phyloP scores from a whole-genome alignment of 306 rosid species.

The Cucumis hystrix region DNA sequence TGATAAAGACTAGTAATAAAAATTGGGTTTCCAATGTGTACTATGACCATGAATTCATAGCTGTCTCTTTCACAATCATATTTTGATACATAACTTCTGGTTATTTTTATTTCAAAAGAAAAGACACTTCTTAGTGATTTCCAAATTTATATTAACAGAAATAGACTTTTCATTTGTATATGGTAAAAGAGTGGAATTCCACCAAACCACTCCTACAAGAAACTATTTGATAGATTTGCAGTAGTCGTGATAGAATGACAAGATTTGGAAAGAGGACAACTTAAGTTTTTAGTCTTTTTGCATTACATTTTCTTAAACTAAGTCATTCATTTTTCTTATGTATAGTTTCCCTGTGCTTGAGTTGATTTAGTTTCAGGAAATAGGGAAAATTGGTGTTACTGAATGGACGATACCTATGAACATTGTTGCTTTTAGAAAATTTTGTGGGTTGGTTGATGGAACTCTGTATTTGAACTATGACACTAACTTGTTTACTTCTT shows the following conservation, averaged over 20 bases:
- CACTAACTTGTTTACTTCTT: background rate
- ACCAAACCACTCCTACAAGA: background rate
- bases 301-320: background rate
- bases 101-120: background rate
- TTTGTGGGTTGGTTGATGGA: background rate
- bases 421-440: background rate
- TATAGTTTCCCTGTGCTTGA: background rate
- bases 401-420: background rate
- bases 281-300: background rate
- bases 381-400: background rate
- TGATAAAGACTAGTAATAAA: background rate
- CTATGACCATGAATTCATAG: background rate
- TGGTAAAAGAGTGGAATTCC: background rate
- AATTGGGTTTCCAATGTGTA: background rate
- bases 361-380: background rate
- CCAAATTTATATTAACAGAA: background rate
- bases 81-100: background rate
- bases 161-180: background rate
- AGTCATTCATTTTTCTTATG: background rate
- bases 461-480: background rate
- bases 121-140: background rate
- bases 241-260: background rate
- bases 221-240: background rate
- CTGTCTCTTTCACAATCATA: background rate
- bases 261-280: background rate